Evolutionary conservation across 176 grass and related monocot species (phyloP).

Genomic region (Themeda triandra): DNA sequence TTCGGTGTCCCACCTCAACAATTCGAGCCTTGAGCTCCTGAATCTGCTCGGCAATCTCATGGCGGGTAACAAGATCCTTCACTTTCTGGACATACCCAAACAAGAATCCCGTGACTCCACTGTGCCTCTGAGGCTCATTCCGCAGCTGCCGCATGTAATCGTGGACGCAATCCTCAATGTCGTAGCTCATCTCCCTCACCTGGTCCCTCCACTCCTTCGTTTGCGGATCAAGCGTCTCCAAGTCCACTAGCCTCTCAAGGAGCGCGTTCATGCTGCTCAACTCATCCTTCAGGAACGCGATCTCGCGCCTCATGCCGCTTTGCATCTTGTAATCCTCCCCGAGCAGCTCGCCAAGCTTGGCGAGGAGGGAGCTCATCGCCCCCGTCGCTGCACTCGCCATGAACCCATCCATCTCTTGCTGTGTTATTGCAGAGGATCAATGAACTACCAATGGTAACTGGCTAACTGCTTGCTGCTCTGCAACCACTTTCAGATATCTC

Average conservation of each 20-base stretch:
- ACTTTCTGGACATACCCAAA: background rate
- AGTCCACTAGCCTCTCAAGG: background rate
- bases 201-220: slow-evolving; percentile 32
- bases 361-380: slow-evolving; percentile 28
- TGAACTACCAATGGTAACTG: too few relatives aligned
- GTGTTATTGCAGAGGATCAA: background rate
- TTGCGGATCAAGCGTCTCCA: background rate
- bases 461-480: too few relatives aligned
- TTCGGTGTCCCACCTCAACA: background rate
- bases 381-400: slow-evolving; percentile 30
- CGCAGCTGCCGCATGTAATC: background rate
- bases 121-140: background rate
- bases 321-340: slow-evolving; percentile 11
- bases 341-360: slow-evolving; percentile 27
- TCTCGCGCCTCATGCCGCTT: slow-evolving; percentile 1
- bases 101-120: background rate
- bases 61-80: background rate
- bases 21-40: slow-evolving; percentile 25
- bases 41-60: slow-evolving; percentile 12
- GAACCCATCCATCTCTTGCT: slow-evolving; percentile 16
- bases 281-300: slow-evolving; percentile 26
- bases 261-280: slow-evolving; percentile 35
- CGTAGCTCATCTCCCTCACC: slow-evolving; percentile 39
- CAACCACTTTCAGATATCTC: background rate
- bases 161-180: slow-evolving; percentile 23